phyloP scores from a whole-genome alignment of 2,329 filamentous ascomycete species.

The Colletotrichum salicis region DNA sequence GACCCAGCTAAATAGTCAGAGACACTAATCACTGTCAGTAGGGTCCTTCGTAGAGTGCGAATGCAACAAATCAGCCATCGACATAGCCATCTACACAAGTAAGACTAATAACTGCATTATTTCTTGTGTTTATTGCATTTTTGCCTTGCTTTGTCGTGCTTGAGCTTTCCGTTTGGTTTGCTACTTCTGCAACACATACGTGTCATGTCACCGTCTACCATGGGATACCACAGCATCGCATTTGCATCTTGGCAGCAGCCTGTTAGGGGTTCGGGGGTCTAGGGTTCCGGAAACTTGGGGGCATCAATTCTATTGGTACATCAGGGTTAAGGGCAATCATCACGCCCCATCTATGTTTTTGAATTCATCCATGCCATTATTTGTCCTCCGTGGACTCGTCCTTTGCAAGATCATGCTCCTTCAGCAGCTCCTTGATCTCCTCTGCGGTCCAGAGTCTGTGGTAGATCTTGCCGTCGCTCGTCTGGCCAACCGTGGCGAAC shows the following conservation, averaged over 20 bases:
- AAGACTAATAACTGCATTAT: neutral
- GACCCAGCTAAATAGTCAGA: conserved; percentile 38
- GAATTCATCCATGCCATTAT: conserved; percentile 47
- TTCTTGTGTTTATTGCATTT: neutral
- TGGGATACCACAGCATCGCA: conserved; percentile 1
- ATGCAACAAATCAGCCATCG: conserved; percentile 16
- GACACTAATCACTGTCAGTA: conserved; percentile 32
- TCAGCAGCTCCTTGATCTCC: conserved; percentile 92
- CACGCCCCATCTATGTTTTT: conserved; percentile 34
- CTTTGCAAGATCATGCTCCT: conserved; percentile 96
- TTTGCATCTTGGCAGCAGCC: conserved; percentile 16
- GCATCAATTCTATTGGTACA: conserved; percentile 37
- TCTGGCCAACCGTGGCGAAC: conserved; percentile 97
- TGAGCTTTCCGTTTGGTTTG: neutral
- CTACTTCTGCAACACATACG: neutral
- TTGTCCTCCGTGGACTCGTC: conserved; percentile 77
- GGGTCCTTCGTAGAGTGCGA: conserved; percentile 25
- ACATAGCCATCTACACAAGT: neutral
- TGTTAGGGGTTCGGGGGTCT: neutral
- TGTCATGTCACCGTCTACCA: neutral
- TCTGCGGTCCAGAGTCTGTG: conserved; percentile 97
- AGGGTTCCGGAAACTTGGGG: neutral
- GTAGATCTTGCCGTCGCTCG: conserved; percentile 95
- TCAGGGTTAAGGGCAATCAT: conserved; percentile 30
- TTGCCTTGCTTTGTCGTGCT: neutral